Evolutionary conservation across 371 early-diverging fungal species (phyloP).

Genomic region (Dentiscutata heterogama): DNA sequence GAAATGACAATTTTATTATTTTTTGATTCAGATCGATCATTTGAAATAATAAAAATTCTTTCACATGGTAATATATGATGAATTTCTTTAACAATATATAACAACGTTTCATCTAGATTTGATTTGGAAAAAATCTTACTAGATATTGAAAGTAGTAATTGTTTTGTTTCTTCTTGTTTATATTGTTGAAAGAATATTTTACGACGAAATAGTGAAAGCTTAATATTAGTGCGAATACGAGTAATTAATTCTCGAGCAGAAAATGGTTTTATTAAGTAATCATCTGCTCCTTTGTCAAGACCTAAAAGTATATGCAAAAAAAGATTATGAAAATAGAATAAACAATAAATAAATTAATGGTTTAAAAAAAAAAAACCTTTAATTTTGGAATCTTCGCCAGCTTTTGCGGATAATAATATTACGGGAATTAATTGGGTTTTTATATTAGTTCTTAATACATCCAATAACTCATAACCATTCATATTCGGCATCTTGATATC

Average conservation of each 20-base stretch:
- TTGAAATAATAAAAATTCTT: constrained; percentile 29
- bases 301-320: constrained; percentile 44
- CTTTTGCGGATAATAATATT: constrained; percentile 61
- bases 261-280: constrained; percentile 63
- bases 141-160: constrained; percentile 53
- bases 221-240: constrained; percentile 57
- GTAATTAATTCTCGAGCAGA: constrained; percentile 61
- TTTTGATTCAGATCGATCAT: not conserved
- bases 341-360: too few species aligned
- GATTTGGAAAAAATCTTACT: constrained; percentile 53
- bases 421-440: constrained; percentile 57
- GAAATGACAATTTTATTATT: not conserved
- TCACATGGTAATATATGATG: constrained; percentile 47
- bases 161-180: constrained; percentile 53
- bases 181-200: constrained; percentile 53
- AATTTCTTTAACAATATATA: constrained; percentile 51
- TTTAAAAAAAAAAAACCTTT: constrained; percentile 45
- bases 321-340: too few species aligned
- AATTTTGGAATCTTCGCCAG: constrained; percentile 60
- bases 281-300: constrained; percentile 58
- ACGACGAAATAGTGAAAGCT: constrained; percentile 55
- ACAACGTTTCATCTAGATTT: constrained; percentile 50
- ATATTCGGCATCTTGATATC: constrained; percentile 65
- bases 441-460: constrained; percentile 50
- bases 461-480: constrained; percentile 59